These are phyloP conservation scores for Fusarium drepaniforme DNA, from an alignment of 2,329 filamentous ascomycete species.

Conservation along the genomic window DNA sequence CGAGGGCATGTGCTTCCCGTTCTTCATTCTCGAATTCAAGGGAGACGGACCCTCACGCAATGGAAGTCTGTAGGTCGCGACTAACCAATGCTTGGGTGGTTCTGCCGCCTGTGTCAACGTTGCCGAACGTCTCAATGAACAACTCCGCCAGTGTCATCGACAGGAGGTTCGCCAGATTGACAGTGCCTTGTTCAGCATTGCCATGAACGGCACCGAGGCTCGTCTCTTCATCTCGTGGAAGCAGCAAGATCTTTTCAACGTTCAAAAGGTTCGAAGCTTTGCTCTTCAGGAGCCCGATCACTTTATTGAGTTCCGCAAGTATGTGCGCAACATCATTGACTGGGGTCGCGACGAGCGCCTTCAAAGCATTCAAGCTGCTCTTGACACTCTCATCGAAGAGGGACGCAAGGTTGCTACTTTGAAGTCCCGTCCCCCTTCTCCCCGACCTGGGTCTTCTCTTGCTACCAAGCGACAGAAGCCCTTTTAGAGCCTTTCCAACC, in stretches of 20 bases:
- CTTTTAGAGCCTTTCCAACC: background rate
- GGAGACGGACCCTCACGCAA: constrained; percentile 38
- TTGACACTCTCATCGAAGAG: constrained; percentile 13
- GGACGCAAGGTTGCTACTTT: background rate
- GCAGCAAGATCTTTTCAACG: constrained; percentile 46
- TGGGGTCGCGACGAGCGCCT: constrained; percentile 48
- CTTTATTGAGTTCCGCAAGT: constrained; percentile 47
- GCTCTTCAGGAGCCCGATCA: constrained; percentile 44
- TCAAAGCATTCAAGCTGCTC: constrained; percentile 37
- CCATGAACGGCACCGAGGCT: constrained; percentile 42
- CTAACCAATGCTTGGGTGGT: constrained; percentile 52
- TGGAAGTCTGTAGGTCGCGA: constrained; percentile 49
- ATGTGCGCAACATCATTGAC: constrained; percentile 52
- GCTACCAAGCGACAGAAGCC: background rate
- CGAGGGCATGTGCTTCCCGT: constrained; percentile 10
- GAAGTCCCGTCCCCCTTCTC: background rate
- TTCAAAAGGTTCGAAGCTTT: constrained; percentile 43
- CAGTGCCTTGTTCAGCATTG: background rate
- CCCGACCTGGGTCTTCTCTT: background rate
- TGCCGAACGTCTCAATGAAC: constrained; percentile 45
- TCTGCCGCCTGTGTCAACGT: constrained; percentile 51
- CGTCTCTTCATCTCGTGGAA: constrained; percentile 53
- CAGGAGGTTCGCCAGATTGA: constrained; percentile 45
- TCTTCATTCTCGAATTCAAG: constrained; percentile 34
- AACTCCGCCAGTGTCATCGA: constrained; percentile 30